A percentile compares a stretch with the other conserved stretches of the same genome.
Conservation (phyloP, 768 basidiomycete genomes). For the Tubosaeta sp. region DNA sequence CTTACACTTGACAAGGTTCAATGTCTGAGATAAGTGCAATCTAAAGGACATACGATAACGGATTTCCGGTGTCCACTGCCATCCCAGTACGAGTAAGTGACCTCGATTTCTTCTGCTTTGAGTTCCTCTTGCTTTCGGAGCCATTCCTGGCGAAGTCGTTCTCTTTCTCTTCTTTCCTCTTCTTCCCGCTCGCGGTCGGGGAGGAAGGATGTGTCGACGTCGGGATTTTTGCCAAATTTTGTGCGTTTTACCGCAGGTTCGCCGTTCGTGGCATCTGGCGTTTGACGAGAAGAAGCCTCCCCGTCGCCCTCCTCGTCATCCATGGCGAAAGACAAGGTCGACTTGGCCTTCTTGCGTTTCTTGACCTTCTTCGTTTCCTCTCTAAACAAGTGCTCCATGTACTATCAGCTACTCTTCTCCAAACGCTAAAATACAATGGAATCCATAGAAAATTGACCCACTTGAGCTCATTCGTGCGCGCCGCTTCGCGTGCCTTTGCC, state of each 20-base stretch:
- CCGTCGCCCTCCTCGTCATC: constrained; percentile 69
- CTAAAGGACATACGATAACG: constrained; percentile 60
- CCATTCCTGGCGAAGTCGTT: constrained; percentile 89
- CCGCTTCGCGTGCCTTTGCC: constrained; percentile 85
- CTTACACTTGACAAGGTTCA: constrained; percentile 64
- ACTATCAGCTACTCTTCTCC: constrained; percentile 57
- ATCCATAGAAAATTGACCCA: constrained; percentile 45
- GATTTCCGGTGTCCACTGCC: constrained; percentile 95
- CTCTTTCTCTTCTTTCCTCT: constrained; percentile 81
- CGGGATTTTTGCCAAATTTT: constrained; percentile 91
- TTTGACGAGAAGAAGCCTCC: constrained; percentile 36
- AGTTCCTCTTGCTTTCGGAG: constrained; percentile 65
- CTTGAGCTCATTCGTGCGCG: constrained; percentile 80
- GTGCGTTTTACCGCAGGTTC: constrained; percentile 59
- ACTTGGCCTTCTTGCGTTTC: constrained; percentile 91
- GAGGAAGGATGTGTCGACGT: constrained; percentile 96
- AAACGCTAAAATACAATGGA: not conserved
- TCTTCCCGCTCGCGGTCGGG: constrained; percentile 98
- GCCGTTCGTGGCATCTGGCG: constrained; percentile 35
- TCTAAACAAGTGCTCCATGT: constrained; percentile 82
- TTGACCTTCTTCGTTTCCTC: constrained; percentile 81
- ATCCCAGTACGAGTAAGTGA: constrained; percentile 98
- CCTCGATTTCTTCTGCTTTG: constrained; percentile 75
- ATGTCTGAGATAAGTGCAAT: not conserved
- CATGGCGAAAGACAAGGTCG: constrained; percentile 86